Conservation (phyloP, 1,284 basidiomycete species). For the Fistulinella staudtii region DNA sequence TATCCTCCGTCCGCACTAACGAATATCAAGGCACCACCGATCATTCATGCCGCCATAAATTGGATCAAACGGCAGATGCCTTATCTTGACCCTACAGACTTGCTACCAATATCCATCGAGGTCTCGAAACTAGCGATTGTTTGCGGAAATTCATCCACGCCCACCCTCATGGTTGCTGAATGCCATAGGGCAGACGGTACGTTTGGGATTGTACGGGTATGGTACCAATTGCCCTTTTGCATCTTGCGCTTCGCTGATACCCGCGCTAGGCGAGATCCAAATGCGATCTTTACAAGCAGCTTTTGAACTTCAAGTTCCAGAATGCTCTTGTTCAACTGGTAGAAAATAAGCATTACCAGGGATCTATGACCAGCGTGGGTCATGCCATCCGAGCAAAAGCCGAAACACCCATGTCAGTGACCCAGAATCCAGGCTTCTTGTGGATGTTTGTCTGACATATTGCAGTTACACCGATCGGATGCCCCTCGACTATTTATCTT, state of each 20-base stretch:
- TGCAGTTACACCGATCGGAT: slow-evolving; percentile 28
- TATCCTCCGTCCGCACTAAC: slow-evolving; percentile 32
- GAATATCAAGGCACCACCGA: slow-evolving; percentile 40
- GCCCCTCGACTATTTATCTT: slow-evolving; percentile 29
- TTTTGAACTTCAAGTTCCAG: slow-evolving; percentile 67
- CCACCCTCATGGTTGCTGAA: slow-evolving; percentile 74
- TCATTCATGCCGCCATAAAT: slow-evolving; percentile 41
- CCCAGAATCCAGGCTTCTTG: neutral
- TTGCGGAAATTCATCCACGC: slow-evolving; percentile 81
- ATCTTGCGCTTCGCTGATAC: slow-evolving; percentile 7
- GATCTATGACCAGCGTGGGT: slow-evolving; percentile 63
- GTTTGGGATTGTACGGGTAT: slow-evolving; percentile 71
- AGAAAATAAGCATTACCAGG: slow-evolving; percentile 74
- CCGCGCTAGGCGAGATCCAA: slow-evolving; percentile 64
- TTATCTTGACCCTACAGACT: slow-evolving; percentile 68
- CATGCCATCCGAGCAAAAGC: slow-evolving; percentile 58
- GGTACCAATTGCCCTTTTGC: slow-evolving; percentile 16
- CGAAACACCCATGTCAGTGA: slow-evolving; percentile 46
- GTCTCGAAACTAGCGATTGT: slow-evolving; percentile 73
- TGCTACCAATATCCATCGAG: slow-evolving; percentile 77
- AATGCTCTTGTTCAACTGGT: slow-evolving; percentile 63
- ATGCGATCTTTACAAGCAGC: slow-evolving; percentile 77
- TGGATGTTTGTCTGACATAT: slow-evolving; percentile 12
- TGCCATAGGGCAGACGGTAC: slow-evolving; percentile 72
- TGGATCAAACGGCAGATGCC: slow-evolving; percentile 64